Evolutionary conservation across 768 basidiomycete species (phyloP), one percentile per base, ranked within the genome.

Genomic region (Trametes sanguinea): DNA sequence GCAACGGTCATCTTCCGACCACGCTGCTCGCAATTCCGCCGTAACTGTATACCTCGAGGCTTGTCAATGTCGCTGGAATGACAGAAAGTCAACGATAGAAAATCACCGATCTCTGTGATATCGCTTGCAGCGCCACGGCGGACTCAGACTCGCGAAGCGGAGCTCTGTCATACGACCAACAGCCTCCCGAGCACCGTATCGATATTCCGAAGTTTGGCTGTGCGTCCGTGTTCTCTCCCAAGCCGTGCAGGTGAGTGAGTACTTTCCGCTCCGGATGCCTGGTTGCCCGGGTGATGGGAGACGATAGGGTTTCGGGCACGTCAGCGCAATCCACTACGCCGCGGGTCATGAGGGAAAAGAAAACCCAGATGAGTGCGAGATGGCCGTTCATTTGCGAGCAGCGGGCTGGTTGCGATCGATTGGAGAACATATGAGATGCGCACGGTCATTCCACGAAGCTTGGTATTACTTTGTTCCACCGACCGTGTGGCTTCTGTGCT

Each of bases 201-300:
- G 55, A 62, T 57, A 62, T 40, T 53, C 61, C 55, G 61, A 45
- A n/a, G 32, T 62, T 44, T 51, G 54, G 61, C 61, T 52, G 61
- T 62, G 61, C 61, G 51, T 42, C n/a, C 43, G 43, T 14, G 43
- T 9, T 17, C 43, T 46, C 16, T 44, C 47, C 29, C 47, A 48
- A 51, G 40, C 60, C 40, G 60, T 6, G 11, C 51, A 57, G 61
- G 55, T 62, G 61, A 57, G 61, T 57, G 61, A 46, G 46, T 30
- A 32, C 45, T 61, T 52, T 57, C 39, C 54, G 50, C 51, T 51
- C 61, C 51, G 61, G 55, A 52, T 29, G 50, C 16, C 11, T 42
- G 32, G 43, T 52, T 29, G 43, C 11, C 61, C 61, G 61, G 61
- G 55, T 44, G 61, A 62, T 62, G 45, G 54, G 55, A 57, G 50